Base-by-base conservation (phyloP, 768 basidiomycete genomes). In the Podaxis sp. region DNA sequence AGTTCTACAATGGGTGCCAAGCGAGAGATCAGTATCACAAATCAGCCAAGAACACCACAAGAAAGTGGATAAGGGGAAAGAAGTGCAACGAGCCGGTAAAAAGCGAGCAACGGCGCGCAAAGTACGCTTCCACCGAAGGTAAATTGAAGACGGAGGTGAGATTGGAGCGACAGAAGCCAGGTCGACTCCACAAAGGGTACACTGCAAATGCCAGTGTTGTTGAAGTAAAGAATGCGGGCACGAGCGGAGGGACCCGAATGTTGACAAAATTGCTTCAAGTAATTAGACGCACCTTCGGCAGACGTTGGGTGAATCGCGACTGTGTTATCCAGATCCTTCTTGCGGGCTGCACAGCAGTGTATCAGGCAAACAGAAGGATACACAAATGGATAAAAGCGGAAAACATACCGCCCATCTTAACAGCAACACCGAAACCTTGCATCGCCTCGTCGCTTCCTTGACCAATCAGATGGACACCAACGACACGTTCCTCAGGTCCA, bases 341-440 rank as follows among this genome's bases (percentile, higher is more conserved):
- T 94, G 24, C 82, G 84, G 4, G 93, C 93, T 83, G 53, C 6
- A 55, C 40, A 59, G 38, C 53, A 54, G 27, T 33, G 52, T 64
- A 59, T 57, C 19, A 17, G 13, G 7, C 43, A 46, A 46, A 46
- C 17, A 63, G 63, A 51, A 37, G 60, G 60, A 5, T n/a, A 43
- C 7, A 38, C 13, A 55, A 47, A 41, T 49, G 22, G 65, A 43
- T 47, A 55, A 41, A 43, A 51, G 55, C 12, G 13, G 24, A 49
- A 49, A 13, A 71, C 79, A 25, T 46, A 81, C 81, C 82, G 65
- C 91, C 91, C 96, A 98, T 96, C 80, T 98, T 98, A 68, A 99
- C 81, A 12, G 97, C 97, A n/a, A 98, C 94, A 2, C 79, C 93
- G 75, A 97, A 98, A 65, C 96, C 96, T 81, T 99, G 97, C 77